These are phyloP conservation scores for Cronartium ribicola DNA, from an alignment of 1,284 basidiomycete species.

Conservation along the genomic window DNA sequence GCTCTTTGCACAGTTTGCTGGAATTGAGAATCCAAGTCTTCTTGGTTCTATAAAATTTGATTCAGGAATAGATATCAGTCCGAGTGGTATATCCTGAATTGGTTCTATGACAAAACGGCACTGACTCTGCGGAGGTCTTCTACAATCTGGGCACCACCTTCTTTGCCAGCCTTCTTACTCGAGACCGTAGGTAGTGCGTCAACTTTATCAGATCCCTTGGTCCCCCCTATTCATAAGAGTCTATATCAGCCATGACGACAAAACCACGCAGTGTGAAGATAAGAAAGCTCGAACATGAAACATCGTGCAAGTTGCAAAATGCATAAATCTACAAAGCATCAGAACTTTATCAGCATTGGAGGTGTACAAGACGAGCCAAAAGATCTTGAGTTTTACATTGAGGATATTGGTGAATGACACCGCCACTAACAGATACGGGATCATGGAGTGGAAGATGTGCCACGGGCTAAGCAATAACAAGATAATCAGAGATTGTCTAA, in stretches of 20 bases:
- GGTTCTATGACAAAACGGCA: not conserved
- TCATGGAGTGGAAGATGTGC: slow-evolving; percentile 83
- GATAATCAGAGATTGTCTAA: not conserved
- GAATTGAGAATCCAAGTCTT: slow-evolving; percentile 85
- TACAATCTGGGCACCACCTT: slow-evolving; percentile 69
- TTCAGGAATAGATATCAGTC: too few species aligned
- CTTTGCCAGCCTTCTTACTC: slow-evolving; percentile 62
- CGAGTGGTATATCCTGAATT: not conserved
- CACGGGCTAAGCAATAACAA: slow-evolving; percentile 63
- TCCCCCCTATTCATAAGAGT: slow-evolving; percentile 63
- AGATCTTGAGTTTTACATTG: slow-evolving; percentile 29
- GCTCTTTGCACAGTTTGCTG: slow-evolving; percentile 89
- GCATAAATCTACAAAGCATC: slow-evolving; percentile 72
- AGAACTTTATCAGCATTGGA: not conserved
- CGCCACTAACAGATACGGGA: slow-evolving; percentile 60
- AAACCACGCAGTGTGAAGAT: too few species aligned
- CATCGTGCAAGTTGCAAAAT: slow-evolving; percentile 86
- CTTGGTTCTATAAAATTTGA: slow-evolving; percentile 55
- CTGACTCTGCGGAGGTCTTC: slow-evolving; percentile 50
- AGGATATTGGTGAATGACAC: slow-evolving; percentile 89
- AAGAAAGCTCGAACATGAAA: slow-evolving; percentile 26
- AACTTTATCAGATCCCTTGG: slow-evolving; percentile 91
- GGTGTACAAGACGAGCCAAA: not conserved
- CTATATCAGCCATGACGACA: too few species aligned
- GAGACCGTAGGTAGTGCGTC: slow-evolving; percentile 87